Evolutionary conservation across 768 basidiomycete species (phyloP).

Genomic region (Polyporus arcularius): DNA sequence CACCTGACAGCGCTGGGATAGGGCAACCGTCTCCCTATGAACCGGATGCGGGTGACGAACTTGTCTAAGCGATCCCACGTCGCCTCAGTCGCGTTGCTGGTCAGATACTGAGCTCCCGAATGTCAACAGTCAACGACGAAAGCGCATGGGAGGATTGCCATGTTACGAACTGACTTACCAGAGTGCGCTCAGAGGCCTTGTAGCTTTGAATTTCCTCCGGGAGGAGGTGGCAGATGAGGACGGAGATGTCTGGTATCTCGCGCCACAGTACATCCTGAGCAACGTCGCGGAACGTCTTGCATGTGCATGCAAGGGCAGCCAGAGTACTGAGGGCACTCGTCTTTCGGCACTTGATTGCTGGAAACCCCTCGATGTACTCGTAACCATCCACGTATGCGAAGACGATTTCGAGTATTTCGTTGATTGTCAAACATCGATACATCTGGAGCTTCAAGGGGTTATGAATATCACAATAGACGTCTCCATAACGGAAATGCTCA

Average conservation of each 20-base stretch:
- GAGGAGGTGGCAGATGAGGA: neutral
- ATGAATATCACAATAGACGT: no score
- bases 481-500: no score
- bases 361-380: no score
- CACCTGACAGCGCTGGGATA: neutral
- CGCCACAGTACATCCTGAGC: conserved; percentile 3
- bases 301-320: conserved; percentile 2
- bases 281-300: neutral
- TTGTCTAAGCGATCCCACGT: neutral
- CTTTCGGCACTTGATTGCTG: no score
- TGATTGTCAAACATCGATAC: no score
- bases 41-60: neutral
- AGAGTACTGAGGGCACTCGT: neutral
- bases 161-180: no score
- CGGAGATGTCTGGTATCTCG: conserved; percentile 3
- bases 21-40: neutral
- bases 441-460: no score
- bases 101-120: neutral
- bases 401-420: no score
- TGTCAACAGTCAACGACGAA: no score
- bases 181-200: no score
- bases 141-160: no score
- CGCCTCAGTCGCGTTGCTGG: neutral
- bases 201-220: neutral
- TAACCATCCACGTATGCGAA: no score